These are phyloP conservation scores for Paspalum vaginatum DNA, from an alignment of 176 grass and related monocot genomes.

Conservation along the genomic window DNA sequence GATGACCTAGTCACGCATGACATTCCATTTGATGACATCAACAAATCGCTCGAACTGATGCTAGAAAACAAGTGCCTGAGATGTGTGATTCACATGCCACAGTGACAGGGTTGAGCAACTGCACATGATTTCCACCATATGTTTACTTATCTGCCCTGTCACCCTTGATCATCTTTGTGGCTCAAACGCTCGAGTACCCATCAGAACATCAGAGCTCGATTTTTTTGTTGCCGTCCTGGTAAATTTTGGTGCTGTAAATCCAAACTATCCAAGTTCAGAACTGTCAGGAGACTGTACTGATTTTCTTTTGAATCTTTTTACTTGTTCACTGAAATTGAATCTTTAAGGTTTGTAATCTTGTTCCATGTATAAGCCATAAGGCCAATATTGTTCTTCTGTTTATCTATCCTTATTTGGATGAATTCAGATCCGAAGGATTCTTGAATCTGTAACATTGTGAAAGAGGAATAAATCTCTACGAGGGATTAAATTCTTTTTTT, in stretches of 20 bases:
- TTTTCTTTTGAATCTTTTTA: conserved; percentile 21
- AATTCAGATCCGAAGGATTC: background rate
- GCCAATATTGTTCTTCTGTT: conserved; percentile 25
- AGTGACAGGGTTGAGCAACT: conserved; percentile 36
- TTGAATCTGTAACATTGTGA: background rate
- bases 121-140: conserved; percentile 32
- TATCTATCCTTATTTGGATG: conserved; percentile 32
- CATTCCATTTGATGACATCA: conserved; percentile 76
- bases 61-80: conserved; percentile 79
- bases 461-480: background rate
- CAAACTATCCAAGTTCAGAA: conserved; percentile 10
- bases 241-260: conserved; percentile 24
- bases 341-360: background rate
- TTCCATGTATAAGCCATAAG: conserved; percentile 10
- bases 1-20: conserved; percentile 88
- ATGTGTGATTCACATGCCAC: conserved; percentile 88
- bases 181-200: conserved; percentile 15
- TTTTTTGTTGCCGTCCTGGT: conserved; percentile 9
- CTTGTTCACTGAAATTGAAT: conserved; percentile 3
- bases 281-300: background rate
- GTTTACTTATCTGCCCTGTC: conserved; percentile 36
- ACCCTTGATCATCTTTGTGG: conserved; percentile 17
- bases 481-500: background rate
- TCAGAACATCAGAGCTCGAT: background rate
- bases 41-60: conserved; percentile 81